Base-by-base conservation (phyloP, 495 filamentous ascomycete species). In the Xylona heveae region DNA sequence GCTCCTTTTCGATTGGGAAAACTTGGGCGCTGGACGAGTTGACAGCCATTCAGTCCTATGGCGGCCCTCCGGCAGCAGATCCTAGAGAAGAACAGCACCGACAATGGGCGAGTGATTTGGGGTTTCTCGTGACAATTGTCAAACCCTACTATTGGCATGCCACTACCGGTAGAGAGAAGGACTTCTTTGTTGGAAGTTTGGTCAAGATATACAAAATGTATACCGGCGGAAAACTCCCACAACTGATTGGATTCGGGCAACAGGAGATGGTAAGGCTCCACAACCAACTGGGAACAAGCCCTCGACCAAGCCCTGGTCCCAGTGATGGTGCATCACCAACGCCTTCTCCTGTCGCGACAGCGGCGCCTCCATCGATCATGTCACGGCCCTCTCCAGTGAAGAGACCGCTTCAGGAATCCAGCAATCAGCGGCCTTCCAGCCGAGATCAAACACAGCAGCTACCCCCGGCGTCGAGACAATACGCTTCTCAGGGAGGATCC, bases 101-200 rank as follows among this genome's bases (percentile, higher is more conserved):
- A 40, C 61, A 78, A 42, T 83, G 74, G 73, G 83, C 79, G 21
- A 66, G 71, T 25, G 70, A 68, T 33, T 63, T 69, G 23, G 88
- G 88, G 14, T 97, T 97, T 45, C 58, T 74, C n/a, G 77, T 94
- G 14, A 85, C 71, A 0, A 61, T 97, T 15, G 69, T 77, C 7
- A 97, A 97, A 50, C 78, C 82, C 0, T 97, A 97, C 49, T 95
- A 91, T 50, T 97, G 88, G 88, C 74, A 88, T 53, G 83, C 90
- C 12, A 65, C 73, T 23, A 84, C 74, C 8, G 63, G 74, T 28
- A 92, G 91, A 55, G 88, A 95, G 51, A 95, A 94, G 59, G 83
- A 91, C 35, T 95, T 92, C 54, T 97, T 97, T 50, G 90, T 95
- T 45, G 78, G 74, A 17, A 91, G 81, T 45, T 50, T 94, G 38